Conservation (phyloP, 768 basidiomycete genomes). For the Lepiota brunneoincarnata region DNA sequence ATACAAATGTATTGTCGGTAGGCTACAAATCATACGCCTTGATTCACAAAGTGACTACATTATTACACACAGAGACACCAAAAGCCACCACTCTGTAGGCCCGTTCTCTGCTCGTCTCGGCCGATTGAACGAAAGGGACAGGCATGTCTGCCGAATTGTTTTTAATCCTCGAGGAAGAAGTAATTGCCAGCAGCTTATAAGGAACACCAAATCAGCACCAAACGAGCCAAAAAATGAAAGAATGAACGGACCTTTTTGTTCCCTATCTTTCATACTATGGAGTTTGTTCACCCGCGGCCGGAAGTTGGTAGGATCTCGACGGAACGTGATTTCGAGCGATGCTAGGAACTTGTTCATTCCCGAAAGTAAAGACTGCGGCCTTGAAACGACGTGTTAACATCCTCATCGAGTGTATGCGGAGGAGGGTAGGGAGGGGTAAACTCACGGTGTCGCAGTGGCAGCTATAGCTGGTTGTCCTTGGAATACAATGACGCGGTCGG, state of each 20-base stretch:
- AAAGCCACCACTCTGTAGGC: no score
- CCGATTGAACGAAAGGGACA: no score
- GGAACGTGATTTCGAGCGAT: slow-evolving; percentile 95
- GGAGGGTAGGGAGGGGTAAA: slow-evolving; percentile 16
- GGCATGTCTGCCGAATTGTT: no score
- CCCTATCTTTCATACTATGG: slow-evolving; percentile 82
- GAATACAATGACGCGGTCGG: slow-evolving; percentile 95
- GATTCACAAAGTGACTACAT: no score
- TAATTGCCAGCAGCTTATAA: slow-evolving; percentile 74
- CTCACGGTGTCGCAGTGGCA: slow-evolving; percentile 90
- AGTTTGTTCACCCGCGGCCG: slow-evolving; percentile 86
- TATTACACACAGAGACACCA: no score
- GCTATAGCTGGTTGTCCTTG: slow-evolving; percentile 82
- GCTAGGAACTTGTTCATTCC: slow-evolving; percentile 99
- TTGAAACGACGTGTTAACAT: slow-evolving; percentile 25
- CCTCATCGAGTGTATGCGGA: neutral
- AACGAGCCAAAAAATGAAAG: slow-evolving; percentile 4
- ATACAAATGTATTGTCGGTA: no score
- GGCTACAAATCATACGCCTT: no score
- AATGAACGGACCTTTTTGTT: slow-evolving; percentile 68
- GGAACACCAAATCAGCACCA: neutral
- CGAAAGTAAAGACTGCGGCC: slow-evolving; percentile 89
- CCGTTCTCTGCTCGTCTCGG: no score
- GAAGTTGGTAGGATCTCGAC: slow-evolving; percentile 95
- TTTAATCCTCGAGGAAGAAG: slow-evolving; percentile 87